A percentile compares a stretch with the other conserved stretches of the same genome.
These are phyloP conservation scores for Annulohypoxylon truncatum DNA, from an alignment of 2,329 filamentous ascomycete genomes.

Conservation along the genomic window DNA sequence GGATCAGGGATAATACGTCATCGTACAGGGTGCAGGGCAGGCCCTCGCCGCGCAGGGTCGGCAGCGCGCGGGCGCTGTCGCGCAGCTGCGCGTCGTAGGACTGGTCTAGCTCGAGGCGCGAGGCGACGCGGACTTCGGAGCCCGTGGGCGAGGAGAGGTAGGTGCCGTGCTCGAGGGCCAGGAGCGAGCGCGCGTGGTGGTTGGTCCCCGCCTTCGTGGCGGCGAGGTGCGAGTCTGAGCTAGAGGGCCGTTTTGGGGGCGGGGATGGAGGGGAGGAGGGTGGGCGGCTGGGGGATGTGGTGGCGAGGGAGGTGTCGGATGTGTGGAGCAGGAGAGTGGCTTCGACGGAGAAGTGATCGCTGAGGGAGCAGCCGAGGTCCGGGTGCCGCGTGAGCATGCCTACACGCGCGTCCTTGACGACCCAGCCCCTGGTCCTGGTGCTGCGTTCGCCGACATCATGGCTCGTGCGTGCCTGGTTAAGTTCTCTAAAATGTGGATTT, in stretches of 20 bases:
- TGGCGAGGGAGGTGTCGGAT: conserved; percentile 33
- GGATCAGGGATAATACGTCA: conserved; percentile 77
- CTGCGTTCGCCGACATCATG: conserved; percentile 46
- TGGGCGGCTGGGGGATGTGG: conserved; percentile 17
- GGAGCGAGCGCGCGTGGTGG: conserved; percentile 41
- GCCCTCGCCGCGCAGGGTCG: conserved; percentile 43
- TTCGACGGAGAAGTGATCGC: conserved; percentile 94
- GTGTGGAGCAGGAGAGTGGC: conserved; percentile 72
- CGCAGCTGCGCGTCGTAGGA: conserved; percentile 52
- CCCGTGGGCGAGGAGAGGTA: conserved; percentile 55
- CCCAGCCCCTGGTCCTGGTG: conserved; percentile 64
- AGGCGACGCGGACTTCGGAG: conserved; percentile 45
- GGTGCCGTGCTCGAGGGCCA: conserved; percentile 52
- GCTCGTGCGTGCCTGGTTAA: conserved; percentile 29
- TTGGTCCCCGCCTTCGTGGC: conserved; percentile 30
- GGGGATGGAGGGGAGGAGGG: conserved; percentile 28
- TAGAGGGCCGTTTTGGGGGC: background rate
- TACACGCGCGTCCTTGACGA: conserved; percentile 76
- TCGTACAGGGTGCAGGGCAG: conserved; percentile 69
- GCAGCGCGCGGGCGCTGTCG: conserved; percentile 21
- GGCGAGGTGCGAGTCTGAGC: conserved; percentile 28
- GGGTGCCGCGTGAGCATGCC: conserved; percentile 87
- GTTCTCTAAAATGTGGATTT: conserved; percentile 31
- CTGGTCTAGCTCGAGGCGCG: conserved; percentile 33
- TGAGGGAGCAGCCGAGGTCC: conserved; percentile 83